Evolutionary conservation across 148 eudicot genomes (phyloP), one percentile per base, ranked within the genome.

Genomic region (Amaranthus hypochondriacus): DNA sequence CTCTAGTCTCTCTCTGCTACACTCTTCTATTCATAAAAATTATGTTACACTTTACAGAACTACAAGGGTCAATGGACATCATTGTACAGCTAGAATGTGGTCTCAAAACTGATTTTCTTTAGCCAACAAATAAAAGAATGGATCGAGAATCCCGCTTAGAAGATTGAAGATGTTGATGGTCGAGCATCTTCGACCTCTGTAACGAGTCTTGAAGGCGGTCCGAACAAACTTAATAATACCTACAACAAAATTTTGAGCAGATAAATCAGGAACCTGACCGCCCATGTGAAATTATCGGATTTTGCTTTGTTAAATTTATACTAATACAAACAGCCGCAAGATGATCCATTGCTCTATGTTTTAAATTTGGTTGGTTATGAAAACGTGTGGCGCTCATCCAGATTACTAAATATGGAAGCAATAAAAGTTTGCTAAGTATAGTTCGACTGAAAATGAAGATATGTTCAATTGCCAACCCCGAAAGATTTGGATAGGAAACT

Each of bases 151-250:
- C 63, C 76, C 28, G 50, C 73, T 68, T 71, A 80, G 56, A 70
- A 80, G 48, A 79, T 84, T 21, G 93, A 84, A 6, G 89, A 84
- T 67, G 85, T 83, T n/a, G 93, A 85, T 7, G 85, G 85, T 70
- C 84, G 86, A 77, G 87, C 81, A 56, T 90, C 96, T 86, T 84
- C 87, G 75, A 78, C 84, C 75, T 88, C 89, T 10, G 80, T 70
- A 8, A 83, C 76, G 66, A 87, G 81, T 75, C 92, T 92, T 42
- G 96, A 88, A 18, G 93, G 97, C 21, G 97, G 97, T 68, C 97
- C 97, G 67, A 88, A 83, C 81, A 90, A 81, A 84, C 97, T 92
- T 71, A 92, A 81, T 52, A 92, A 58, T 54, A 88, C 97, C 97
- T 92, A 86, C 82, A 84, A 69, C 56, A 42, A 59, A 6, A n/a